Base-by-base conservation (phyloP, 208 protist genomes). In the Porcisia deanei region DNA sequence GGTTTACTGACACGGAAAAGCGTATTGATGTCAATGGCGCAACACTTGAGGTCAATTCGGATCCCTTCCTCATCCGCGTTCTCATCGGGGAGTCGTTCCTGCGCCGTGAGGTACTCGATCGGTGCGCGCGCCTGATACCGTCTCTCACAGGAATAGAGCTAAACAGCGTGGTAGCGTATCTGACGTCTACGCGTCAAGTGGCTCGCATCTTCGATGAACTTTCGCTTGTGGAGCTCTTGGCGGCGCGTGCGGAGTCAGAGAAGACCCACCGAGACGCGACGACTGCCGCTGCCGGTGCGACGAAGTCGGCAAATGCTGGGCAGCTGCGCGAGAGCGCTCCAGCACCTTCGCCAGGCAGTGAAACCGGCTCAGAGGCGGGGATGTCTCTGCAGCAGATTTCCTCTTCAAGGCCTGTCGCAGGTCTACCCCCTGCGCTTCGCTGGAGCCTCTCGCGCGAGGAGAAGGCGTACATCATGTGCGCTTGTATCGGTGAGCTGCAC, bases 381-480 rank as follows among this genome's bases (percentile, higher is more conserved):
- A 14, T n/a, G 25, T 37, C 63, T 67, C 16, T 3, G 63, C 20
- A 25, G 41, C 63, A 49, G 22, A 10, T 37, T 14, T 67, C 37
- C 20, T 49, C 63, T 30, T 72, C 47, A 16, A 45, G 14, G 30
- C 16, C 25, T 8, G 53, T 30, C 34, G 14, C 67, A 16, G 34
- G 20, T 43, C 20, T 16, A 30, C 20, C 49, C 53, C 37, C 68
- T 45, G 14, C 25, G 18, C 57, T n/a, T 47, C 63, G 58, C 45
- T 72, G 54, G 72, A 39, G n/a, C n/a, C 59, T 82, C 7, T 75
- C 77, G 14, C 77, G 72, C n/a, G 77, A 82, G 16, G 86, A 89
- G 37, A 94, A 94, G 80, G 87, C 88, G 9, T 53, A 83, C n/a
- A 65, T 96, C n/a, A 12, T 94, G 34, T 78, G 89, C 39, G 86